These are phyloP conservation scores for Dissophora ornata DNA, from an alignment of 192 early-diverging fungal genomes.

Conservation along the genomic window DNA sequence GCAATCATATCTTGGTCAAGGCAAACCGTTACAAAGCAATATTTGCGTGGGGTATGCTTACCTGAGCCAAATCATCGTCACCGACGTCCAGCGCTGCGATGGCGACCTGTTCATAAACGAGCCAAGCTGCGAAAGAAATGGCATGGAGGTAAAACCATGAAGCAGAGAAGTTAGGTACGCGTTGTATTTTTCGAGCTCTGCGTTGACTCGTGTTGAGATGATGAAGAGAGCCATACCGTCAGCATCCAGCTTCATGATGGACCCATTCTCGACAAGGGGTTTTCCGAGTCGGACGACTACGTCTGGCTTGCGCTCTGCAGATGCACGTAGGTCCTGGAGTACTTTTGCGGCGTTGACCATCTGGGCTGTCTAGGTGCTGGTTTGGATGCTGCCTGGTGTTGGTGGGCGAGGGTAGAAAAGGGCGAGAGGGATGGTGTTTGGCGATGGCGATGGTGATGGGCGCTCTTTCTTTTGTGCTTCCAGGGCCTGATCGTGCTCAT, in stretches of 20 bases:
- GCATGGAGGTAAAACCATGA: too few species aligned
- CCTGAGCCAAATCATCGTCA: constrained; percentile 71
- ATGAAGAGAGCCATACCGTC: constrained; percentile 43
- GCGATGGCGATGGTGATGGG: neutral
- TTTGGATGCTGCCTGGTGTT: neutral
- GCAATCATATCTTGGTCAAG: too few species aligned
- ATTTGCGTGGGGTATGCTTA: constrained; percentile 12
- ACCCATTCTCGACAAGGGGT: constrained; percentile 40
- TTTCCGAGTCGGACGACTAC: constrained; percentile 58
- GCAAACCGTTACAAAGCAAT: neutral
- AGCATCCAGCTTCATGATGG: constrained; percentile 54
- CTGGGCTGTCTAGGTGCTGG: neutral
- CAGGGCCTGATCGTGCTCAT: too few species aligned
- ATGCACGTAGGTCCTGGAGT: constrained; percentile 59
- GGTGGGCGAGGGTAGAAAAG: constrained; percentile 3
- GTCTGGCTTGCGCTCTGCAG: constrained; percentile 58
- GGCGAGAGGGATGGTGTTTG: neutral
- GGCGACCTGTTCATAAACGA: constrained; percentile 85
- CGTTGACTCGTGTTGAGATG: neutral
- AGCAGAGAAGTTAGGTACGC: too few species aligned
- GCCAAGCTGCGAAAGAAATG: constrained; percentile 63
- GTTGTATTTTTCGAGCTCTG: too few species aligned
- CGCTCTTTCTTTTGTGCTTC: neutral
- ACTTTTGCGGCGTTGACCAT: constrained; percentile 53
- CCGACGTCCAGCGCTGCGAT: constrained; percentile 84